Evolutionary conservation across 768 basidiomycete genomes (phyloP), one percentile per base, ranked within the genome.

Genomic region (Lenzites betulinus): DNA sequence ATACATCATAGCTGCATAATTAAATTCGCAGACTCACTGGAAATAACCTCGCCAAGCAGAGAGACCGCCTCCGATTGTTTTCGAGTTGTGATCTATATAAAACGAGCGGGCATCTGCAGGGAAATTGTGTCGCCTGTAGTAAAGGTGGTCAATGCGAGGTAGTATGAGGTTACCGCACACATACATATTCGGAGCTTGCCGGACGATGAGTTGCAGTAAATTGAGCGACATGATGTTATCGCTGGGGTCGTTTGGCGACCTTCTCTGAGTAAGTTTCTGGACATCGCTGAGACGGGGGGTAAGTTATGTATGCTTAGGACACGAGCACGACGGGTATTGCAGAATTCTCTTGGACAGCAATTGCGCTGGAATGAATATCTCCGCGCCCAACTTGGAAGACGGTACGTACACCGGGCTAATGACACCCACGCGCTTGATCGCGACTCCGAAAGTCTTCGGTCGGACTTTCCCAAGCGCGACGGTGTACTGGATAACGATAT

Each of bases 151-250:
- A 51, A 8, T 33, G n/a, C n/a, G 7, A 6, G 39, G 8, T 30
- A 8, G 7, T 6, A 12, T 8, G 15, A 16, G 22, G 15, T n/a
- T 3, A 18, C 7, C 7, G 4, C 16, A 25, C 43, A 13, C 56
- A 1, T 42, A 66, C 60, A 60, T 54, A n/a, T 66, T 66, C 0
- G 67, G 58, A 1, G 62, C 63, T 35, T 68, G 65, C 2, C 62
- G 54, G 1, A 68, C 56, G 16, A 68, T 59, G 5, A 68, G 58
- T 28, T 68, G 67, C n/a, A 68, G 44, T 2, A 68, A 35, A 41
- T 58, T 68, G 0, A 66, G 43, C 7, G 56, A 50, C 53, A 60
- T 56, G 12, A 53, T 22, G 36, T 54, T 64, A 25, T 47, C 58
- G 33, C 22, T 41, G 1, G 20, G 6, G 22, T 61, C 58, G 7